Base-by-base conservation (phyloP, 2,329 filamentous ascomycete species). In the Sporothrix euskadiensis region DNA sequence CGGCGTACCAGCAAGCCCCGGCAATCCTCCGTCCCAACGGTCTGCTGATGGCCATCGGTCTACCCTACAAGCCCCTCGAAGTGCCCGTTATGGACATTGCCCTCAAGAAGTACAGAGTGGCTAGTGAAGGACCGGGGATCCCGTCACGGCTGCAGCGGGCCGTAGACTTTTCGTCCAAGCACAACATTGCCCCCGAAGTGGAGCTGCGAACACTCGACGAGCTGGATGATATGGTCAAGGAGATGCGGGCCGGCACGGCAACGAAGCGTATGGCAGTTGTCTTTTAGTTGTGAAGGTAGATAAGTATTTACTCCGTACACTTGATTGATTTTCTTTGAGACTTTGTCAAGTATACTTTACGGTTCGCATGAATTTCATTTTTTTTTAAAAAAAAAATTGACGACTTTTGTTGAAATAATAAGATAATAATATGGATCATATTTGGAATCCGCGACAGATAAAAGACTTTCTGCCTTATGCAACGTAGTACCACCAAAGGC, bases 111-210 rank as follows among this genome's bases (percentile, higher is more conserved):
- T 84, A 83, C 76, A 78, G 80, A 32, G 80, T 84, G 75, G 83
- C 82, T 75, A 81, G 80, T 9, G 83, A 83, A 49, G 82, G 81
- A 73, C 83, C 82, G 0, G 79, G 82, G 59, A 83, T 82, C 73
- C 82, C 83, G 1, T 80, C 82, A 77, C 76, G 83, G n/a, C 82
- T 84, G 80, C 78, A 79, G 70, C 83, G 83, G 75, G 83, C 83
- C 6, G 78, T 84, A 14, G 80, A 81, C 7, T 84, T 84, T 57
- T 83, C 82, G 2, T 81, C 79, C 9, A 80, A 83, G 75, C 82
- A 84, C 73, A 79, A 78, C 44, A 82, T 83, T 68, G 79, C 81
- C 71, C 82, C 82, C 0, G 80, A 81, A 19, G 81, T 83, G 2
- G 82, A 82, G 30, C 75, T 78, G 19, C 80, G 79, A 72, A 79